These are phyloP conservation scores for Blastocystis sp. DNA, from an alignment of 352 stramenopile species.

Conservation along the genomic window DNA sequence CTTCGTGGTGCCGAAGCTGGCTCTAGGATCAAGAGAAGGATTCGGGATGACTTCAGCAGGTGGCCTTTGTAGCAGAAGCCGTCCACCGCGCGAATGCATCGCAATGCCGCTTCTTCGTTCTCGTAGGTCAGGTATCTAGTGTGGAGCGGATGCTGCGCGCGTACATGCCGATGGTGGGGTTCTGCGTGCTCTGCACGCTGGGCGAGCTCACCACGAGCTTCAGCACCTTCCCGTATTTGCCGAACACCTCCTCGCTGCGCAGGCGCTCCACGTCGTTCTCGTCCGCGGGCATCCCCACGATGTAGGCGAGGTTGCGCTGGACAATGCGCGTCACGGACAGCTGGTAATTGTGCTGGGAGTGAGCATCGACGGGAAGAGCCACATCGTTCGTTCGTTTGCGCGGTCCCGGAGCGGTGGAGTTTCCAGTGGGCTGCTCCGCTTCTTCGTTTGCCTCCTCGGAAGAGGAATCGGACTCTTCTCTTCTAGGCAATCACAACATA, in stretches of 20 bases:
- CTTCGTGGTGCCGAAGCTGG: constrained; percentile 89
- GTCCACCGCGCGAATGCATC: constrained; percentile 33
- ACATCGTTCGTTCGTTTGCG: constrained; percentile 59
- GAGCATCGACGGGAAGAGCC: not conserved
- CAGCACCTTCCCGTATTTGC: constrained; percentile 86
- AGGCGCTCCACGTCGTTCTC: constrained; percentile 76
- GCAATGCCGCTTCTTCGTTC: constrained; percentile 52
- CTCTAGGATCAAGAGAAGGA: constrained; percentile 73
- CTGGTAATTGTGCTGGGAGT: constrained; percentile 77
- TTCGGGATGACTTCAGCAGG: not conserved
- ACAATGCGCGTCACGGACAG: constrained; percentile 86
- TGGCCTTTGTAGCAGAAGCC: constrained; percentile 52
- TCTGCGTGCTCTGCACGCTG: constrained; percentile 71
- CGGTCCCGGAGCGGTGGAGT: not conserved
- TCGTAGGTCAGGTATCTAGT: constrained; percentile 52
- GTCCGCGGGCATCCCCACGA: constrained; percentile 83
- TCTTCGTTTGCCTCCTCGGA: not conserved
- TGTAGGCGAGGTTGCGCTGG: constrained; percentile 89
- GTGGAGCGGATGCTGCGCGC: not conserved
- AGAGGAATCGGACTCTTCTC: not conserved
- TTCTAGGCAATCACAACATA: not conserved
- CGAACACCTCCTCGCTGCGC: constrained; percentile 82
- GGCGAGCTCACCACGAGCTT: constrained; percentile 84
- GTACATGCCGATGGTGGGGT: constrained; percentile 2
- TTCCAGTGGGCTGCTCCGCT: not conserved